A percentile compares a stretch with the other conserved stretches of the same genome.
phyloP scores from a whole-genome alignment of 441 rosid species.

The Manihot esculenta region DNA sequence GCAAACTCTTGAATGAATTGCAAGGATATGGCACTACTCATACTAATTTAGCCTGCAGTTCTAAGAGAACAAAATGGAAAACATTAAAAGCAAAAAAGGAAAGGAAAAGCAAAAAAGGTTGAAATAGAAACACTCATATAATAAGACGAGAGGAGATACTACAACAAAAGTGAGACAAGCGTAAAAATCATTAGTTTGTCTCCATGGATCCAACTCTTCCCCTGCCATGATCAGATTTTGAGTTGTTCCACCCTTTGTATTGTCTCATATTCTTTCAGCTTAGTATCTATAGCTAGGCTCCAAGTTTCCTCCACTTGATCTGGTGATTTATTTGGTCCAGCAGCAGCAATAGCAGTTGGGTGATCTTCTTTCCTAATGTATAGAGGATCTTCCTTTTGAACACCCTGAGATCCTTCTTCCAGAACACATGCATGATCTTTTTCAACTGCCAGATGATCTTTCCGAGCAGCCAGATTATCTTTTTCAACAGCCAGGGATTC shows the following conservation, averaged over 20 bases:
- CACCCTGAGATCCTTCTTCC: constrained; percentile 21
- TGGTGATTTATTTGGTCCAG: constrained; percentile 9
- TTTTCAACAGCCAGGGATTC: constrained; percentile 12
- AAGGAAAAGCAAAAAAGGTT: not conserved
- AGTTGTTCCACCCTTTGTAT: constrained; percentile 56
- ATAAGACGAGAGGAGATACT: constrained; percentile 21
- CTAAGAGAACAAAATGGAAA: constrained; percentile 22
- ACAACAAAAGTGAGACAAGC: constrained; percentile 36
- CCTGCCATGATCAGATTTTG: constrained; percentile 41
- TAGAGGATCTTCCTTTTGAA: constrained; percentile 18
- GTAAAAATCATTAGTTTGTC: constrained; percentile 19
- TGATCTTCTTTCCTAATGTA: constrained; percentile 27
- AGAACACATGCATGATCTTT: constrained; percentile 1
- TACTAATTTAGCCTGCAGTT: constrained; percentile 41
- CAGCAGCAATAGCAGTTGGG: constrained; percentile 21
- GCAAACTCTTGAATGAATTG: constrained; percentile 16
- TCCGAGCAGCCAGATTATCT: constrained; percentile 5
- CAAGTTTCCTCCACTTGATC: constrained; percentile 36
- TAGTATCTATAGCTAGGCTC: constrained; percentile 1
- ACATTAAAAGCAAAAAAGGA: not conserved
- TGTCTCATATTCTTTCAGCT: constrained; percentile 34
- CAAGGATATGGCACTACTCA: constrained; percentile 28
- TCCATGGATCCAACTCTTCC: constrained; percentile 18
- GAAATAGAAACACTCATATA: constrained; percentile 23
- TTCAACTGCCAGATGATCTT: constrained; percentile 11